phyloP scores from a whole-genome alignment of 495 filamentous ascomycete species.

The Geoglossum glabrum region DNA sequence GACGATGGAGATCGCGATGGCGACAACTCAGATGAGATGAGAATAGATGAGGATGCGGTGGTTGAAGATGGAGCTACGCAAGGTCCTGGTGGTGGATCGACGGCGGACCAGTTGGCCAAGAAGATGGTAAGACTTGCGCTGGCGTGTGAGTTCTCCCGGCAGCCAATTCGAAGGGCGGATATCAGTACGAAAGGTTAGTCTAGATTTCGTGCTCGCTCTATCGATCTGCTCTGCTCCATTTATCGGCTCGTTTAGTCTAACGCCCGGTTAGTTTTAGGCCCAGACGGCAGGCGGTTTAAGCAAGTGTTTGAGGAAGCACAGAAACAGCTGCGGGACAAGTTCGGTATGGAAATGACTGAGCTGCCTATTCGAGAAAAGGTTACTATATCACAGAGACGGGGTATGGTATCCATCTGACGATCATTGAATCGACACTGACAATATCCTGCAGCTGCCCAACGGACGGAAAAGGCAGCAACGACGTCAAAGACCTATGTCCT shows the following conservation, averaged over 20 bases:
- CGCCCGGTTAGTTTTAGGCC: slow-evolving; percentile 20
- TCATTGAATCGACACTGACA: slow-evolving; percentile 19
- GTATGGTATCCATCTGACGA: slow-evolving; percentile 22
- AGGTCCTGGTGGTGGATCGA: neutral
- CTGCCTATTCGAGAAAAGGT: slow-evolving; percentile 63
- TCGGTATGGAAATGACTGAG: slow-evolving; percentile 77
- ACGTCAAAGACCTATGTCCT: slow-evolving; percentile 58
- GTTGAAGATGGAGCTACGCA: neutral
- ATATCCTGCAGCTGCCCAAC: slow-evolving; percentile 33
- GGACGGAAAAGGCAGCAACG: slow-evolving; percentile 25
- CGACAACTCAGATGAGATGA: slow-evolving; percentile 14
- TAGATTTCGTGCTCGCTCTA: neutral
- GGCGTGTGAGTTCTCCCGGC: slow-evolving; percentile 69
- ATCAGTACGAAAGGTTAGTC: slow-evolving; percentile 49
- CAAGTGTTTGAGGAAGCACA: slow-evolving; percentile 21
- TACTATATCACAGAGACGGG: slow-evolving; percentile 53
- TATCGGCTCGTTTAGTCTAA: neutral
- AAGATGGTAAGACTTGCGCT: slow-evolving; percentile 81
- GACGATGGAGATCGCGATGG: slow-evolving; percentile 15
- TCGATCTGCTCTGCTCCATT: neutral
- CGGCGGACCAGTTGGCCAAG: slow-evolving; percentile 48
- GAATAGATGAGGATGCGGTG: neutral
- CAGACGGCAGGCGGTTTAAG: slow-evolving; percentile 18
- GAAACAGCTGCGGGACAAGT: slow-evolving; percentile 32
- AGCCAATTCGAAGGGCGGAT: slow-evolving; percentile 54